phyloP scores from a whole-genome alignment of 768 basidiomycete genomes.

The Piloderma croceum region DNA sequence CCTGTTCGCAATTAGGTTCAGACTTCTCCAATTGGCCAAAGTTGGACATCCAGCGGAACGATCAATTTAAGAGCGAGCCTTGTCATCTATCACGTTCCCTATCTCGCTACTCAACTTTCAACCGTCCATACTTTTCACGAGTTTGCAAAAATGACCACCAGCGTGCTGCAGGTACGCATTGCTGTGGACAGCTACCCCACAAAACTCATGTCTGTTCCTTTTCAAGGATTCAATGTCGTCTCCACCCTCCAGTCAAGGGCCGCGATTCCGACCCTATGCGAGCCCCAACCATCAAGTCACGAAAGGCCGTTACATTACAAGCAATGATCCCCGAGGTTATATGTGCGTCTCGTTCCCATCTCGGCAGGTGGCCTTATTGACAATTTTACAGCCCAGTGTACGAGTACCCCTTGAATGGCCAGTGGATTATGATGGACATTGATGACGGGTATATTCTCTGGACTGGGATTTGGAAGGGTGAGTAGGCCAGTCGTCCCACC shows the following conservation, averaged over 20 bases:
- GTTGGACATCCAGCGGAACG: no score
- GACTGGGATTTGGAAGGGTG: constrained; percentile 95
- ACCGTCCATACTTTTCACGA: no score
- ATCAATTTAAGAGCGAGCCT: no score
- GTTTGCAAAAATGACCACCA: constrained; percentile 35
- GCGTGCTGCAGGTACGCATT: constrained; percentile 38
- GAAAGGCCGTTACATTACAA: constrained; percentile 84
- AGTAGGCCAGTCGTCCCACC: constrained; percentile 8
- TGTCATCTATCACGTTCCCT: no score
- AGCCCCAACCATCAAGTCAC: constrained; percentile 76
- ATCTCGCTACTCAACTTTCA: no score
- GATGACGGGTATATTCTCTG: constrained; percentile 89
- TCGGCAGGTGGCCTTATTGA: constrained; percentile 5
- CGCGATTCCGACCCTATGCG: constrained; percentile 61
- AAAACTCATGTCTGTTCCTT: no score
- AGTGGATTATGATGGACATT: constrained; percentile 96
- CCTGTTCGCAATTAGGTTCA: no score
- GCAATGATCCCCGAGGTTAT: constrained; percentile 84
- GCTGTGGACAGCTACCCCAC: no score
- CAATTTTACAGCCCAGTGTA: constrained; percentile 59
- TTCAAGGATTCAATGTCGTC: constrained; percentile 29
- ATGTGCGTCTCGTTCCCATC: constrained; percentile 47
- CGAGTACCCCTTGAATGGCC: constrained; percentile 83
- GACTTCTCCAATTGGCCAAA: no score
- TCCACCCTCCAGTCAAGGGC: constrained; percentile 19